These are phyloP conservation scores for Rhododendron molle DNA, from an alignment of 148 eudicot genomes.

Conservation along the genomic window DNA sequence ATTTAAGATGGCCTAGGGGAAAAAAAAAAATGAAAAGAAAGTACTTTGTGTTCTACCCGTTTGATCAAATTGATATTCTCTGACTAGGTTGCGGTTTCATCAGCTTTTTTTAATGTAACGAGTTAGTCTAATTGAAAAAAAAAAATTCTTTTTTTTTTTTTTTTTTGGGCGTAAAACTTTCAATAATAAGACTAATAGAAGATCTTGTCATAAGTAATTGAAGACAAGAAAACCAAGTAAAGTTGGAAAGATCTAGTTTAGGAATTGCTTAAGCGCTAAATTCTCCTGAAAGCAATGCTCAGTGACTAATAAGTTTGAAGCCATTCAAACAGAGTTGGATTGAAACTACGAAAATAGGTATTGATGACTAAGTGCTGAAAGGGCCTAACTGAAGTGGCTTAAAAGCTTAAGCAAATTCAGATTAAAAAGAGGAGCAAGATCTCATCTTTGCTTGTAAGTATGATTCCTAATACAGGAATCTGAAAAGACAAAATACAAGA, in stretches of 20 bases:
- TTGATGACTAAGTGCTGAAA: conserved; percentile 13
- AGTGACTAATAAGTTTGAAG: conserved; percentile 11
- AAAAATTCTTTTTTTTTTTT: not conserved
- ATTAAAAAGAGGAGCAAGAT: conserved; percentile 3
- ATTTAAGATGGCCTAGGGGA: not conserved
- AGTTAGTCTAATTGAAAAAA: not conserved
- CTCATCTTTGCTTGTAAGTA: conserved; percentile 53
- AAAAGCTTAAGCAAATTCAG: conserved; percentile 28
- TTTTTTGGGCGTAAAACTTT: not conserved
- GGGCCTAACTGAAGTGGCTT: conserved; percentile 53
- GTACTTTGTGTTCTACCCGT: not conserved
- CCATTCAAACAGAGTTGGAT: conserved; percentile 15
- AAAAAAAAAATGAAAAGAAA: not conserved
- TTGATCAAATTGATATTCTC: not conserved
- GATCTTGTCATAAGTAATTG: conserved; percentile 10
- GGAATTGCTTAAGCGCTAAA: conserved; percentile 54
- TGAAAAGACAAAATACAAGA: not conserved
- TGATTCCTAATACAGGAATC: not conserved
- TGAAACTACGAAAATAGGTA: conserved; percentile 15
- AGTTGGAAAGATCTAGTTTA: conserved; percentile 12
- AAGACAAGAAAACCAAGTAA: conserved; percentile 1
- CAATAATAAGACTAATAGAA: not conserved
- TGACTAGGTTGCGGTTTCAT: not conserved
- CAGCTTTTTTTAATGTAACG: not conserved
- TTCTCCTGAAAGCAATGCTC: conserved; percentile 37